Base-by-base conservation (phyloP, 2,329 filamentous ascomycete species). In the Alternaria gaisen region DNA sequence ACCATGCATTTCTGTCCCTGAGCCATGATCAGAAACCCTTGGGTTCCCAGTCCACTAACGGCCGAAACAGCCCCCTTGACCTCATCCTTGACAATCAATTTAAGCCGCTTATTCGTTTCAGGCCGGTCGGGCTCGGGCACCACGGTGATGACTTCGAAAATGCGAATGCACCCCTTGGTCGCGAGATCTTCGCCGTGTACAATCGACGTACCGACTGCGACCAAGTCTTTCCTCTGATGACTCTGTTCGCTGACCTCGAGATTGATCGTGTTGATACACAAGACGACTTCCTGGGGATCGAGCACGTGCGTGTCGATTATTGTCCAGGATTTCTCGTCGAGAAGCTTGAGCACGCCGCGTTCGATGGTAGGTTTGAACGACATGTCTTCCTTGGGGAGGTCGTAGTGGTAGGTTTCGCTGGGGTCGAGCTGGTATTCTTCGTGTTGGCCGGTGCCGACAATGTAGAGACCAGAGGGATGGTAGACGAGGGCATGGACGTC, bases 1-100 rank as follows among this genome's bases (percentile, higher is more conserved):
- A 99, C 93, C 91, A 99, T 96, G 77, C 93, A 94, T 80, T 99
- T 99, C 73, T 97, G 94, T 1, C 95, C 95, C 75, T 99, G 95
- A 0, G 94, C 93, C 41, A 91, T 91, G 63, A 95, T 89, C 84
- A 96, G 88, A 68, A 94, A 93, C 1, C 91, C 95, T 79, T 95
- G 93, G 0, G 90, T 93, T 42, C 92, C 94, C 56, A 97, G 90
- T 65, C 91, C 90, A 1, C 91, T 93, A 11, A 99, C 79, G 0
- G 92, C 91, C 14, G 94, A 97, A 24, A 99, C 92, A 4, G 93
- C 93, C 10, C 95, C 95, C 51, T 95, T 91, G 26, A 98, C 93
- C 53, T 97, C 92, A 77, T 99, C 95, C 71, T 91, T 91, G 5
- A 92, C 91, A 16, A 97, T 85, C 4, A 96, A 86, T 75, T 97